These are phyloP conservation scores for Fraxinus quadrangulata DNA, from an alignment of 257 asterid species.

Conservation along the genomic window DNA sequence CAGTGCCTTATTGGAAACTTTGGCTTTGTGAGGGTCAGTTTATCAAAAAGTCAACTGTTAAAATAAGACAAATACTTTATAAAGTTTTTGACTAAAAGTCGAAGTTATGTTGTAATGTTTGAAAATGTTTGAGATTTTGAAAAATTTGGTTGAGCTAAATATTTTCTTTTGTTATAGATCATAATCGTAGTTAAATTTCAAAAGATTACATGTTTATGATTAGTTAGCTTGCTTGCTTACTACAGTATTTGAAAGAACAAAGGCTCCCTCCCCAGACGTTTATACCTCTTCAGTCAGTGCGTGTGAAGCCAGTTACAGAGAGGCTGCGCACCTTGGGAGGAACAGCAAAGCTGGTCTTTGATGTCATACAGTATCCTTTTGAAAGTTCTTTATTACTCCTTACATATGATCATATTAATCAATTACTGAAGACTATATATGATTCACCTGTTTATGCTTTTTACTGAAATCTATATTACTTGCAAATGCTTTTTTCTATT, in stretches of 20 bases:
- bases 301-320: constrained; percentile 90
- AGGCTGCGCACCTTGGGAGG: constrained; percentile 88
- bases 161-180: constrained; percentile 7
- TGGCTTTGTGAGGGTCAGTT: constrained; percentile 8
- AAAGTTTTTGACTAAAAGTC: not conserved
- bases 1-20: constrained; percentile 5
- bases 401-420: constrained; percentile 21
- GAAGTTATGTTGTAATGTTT: not conserved
- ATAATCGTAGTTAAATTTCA: not conserved
- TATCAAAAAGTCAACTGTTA: not conserved
- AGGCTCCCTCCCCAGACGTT: constrained; percentile 99
- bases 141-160: constrained; percentile 16
- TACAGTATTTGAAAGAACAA: constrained; percentile 95
- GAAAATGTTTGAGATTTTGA: constrained; percentile 3
- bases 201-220: constrained; percentile 27
- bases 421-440: not conserved
- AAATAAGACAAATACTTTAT: not conserved
- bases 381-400: constrained; percentile 11
- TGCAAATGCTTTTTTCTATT: constrained; percentile 2
- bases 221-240: constrained; percentile 35
- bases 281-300: constrained; percentile 92
- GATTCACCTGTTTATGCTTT: constrained; percentile 8
- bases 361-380: constrained; percentile 94
- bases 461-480: not conserved
- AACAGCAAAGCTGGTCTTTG: constrained; percentile 86